These are phyloP conservation scores for Trypanosoma boissoni DNA, from an alignment of 208 protist species.

Conservation along the genomic window DNA sequence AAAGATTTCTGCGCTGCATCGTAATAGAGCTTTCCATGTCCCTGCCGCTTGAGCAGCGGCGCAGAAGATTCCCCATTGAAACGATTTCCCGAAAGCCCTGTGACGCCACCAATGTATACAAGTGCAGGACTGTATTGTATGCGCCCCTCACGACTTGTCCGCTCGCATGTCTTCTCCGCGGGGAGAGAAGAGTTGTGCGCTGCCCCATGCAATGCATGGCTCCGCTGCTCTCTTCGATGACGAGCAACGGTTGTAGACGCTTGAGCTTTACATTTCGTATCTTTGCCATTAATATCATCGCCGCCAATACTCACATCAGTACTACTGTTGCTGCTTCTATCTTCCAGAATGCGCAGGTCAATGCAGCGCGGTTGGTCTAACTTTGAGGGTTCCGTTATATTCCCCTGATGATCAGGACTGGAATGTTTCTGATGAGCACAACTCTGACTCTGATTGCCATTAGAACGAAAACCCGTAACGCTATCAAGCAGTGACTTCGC, in stretches of 20 bases:
- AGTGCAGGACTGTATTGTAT: slow-evolving; percentile 31
- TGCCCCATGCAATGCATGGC: neutral
- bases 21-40: slow-evolving; percentile 34
- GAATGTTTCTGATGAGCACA: no score
- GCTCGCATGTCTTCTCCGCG: slow-evolving; percentile 2
- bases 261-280: neutral
- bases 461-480: neutral
- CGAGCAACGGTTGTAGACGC: neutral
- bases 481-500: slow-evolving; percentile 13
- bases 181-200: neutral
- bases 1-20: slow-evolving; percentile 31
- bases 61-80: slow-evolving; percentile 12
- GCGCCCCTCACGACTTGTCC: slow-evolving; percentile 14
- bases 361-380: slow-evolving; percentile 2
- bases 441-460: no score
- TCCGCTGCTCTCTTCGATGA: neutral
- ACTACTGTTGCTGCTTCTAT: no score
- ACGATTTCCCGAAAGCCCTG: neutral
- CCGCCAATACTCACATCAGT: no score
- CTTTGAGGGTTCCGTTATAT: no score
- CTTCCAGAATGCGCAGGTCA: slow-evolving; percentile 21
- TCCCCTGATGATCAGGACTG: no score
- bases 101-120: slow-evolving; percentile 26
- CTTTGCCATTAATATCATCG: slow-evolving; percentile 1
- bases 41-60: slow-evolving; percentile 24